Evolutionary conservation across 768 basidiomycete species (phyloP).

Genomic region (Phylloporus arenicola): DNA sequence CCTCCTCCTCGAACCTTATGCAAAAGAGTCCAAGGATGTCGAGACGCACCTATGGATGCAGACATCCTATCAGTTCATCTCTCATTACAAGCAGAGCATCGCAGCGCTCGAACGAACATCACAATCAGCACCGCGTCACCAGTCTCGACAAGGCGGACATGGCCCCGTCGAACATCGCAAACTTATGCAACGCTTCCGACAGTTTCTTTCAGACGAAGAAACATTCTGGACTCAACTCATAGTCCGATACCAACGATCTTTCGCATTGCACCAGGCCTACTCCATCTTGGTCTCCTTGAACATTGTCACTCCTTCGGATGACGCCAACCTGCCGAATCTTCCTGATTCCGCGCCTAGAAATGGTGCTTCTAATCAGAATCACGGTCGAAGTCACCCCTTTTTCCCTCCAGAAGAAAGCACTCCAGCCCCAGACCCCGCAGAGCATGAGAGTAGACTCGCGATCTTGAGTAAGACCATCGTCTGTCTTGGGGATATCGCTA

Average conservation of each 20-base stretch:
- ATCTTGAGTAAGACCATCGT: conserved; percentile 84
- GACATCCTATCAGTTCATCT: conserved; percentile 82
- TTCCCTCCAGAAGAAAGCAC: conserved; percentile 56
- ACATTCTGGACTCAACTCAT: conserved; percentile 86
- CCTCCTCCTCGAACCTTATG: conserved; percentile 61
- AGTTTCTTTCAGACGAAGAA: conserved; percentile 87
- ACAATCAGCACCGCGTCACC: conserved; percentile 37
- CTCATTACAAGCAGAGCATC: conserved; percentile 75
- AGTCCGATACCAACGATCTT: conserved; percentile 66
- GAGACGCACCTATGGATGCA: conserved; percentile 91
- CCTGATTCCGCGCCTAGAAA: conserved; percentile 18
- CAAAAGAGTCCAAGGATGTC: conserved; percentile 70
- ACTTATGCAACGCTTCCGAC: conserved; percentile 79
- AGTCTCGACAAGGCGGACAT: conserved; percentile 37
- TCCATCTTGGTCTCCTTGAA: conserved; percentile 53
- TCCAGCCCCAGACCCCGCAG: conserved; percentile 31
- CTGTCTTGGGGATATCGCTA: conserved; percentile 89
- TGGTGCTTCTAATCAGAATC: conserved; percentile 19
- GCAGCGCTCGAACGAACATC: conserved; percentile 56
- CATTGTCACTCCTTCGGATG: conserved; percentile 42
- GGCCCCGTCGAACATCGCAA: conserved; percentile 82
- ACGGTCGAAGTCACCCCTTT: conserved; percentile 53
- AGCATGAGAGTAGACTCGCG: conserved; percentile 57
- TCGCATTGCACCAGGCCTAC: conserved; percentile 60
- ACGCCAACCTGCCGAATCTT: conserved; percentile 24